Evolutionary conservation across 176 grass and related monocot genomes (phyloP).

Genomic region (Miscanthus lutarioriparius): DNA sequence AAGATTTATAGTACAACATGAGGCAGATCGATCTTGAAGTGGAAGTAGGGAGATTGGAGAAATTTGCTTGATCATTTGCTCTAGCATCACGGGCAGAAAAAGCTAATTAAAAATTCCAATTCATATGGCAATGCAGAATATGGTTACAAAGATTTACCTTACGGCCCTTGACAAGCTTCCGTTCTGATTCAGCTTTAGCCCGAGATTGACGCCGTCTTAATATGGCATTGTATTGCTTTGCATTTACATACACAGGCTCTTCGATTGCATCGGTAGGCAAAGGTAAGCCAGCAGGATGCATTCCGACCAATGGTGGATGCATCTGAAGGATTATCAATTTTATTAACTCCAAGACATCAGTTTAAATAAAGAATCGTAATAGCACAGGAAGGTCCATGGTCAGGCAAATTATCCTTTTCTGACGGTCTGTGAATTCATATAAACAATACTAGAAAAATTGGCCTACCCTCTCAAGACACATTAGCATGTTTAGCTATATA

Average conservation of each 20-base stretch:
- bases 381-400: not conserved
- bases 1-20: conserved; percentile 30
- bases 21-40: conserved; percentile 35
- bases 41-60: conserved; percentile 37
- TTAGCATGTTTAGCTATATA: conserved; percentile 5
- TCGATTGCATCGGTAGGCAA: conserved; percentile 80
- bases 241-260: conserved; percentile 87
- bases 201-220: conserved; percentile 74
- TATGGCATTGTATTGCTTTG: conserved; percentile 85
- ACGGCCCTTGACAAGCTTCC: conserved; percentile 68
- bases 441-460: conserved; percentile 1
- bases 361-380: not conserved
- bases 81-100: conserved; percentile 41
- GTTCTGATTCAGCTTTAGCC: conserved; percentile 89
- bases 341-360: conserved; percentile 16
- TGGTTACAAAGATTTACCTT: conserved; percentile 53
- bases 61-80: conserved; percentile 40
- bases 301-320: conserved; percentile 63
- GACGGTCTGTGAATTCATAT: not conserved
- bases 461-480: not conserved
- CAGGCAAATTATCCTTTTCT: not conserved
- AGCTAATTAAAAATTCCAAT: conserved; percentile 18
- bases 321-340: conserved; percentile 47
- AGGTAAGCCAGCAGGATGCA: conserved; percentile 61
- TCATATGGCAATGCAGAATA: not conserved